phyloP scores from a whole-genome alignment of 768 basidiomycete genomes.

The Tulasnella sp. region DNA sequence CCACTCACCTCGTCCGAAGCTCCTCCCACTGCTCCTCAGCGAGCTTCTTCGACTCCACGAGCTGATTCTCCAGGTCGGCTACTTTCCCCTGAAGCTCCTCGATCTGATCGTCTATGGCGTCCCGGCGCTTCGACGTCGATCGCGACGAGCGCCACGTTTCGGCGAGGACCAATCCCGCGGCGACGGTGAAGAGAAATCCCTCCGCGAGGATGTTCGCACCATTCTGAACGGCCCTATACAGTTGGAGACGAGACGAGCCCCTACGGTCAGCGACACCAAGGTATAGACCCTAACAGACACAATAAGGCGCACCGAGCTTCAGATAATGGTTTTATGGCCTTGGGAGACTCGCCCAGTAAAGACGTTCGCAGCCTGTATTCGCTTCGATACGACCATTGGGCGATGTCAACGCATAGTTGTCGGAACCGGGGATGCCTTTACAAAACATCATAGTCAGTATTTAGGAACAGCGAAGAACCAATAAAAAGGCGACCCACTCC shows the following conservation, averaged over 20 bases:
- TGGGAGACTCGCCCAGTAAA: constrained; percentile 65
- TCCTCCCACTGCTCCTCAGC: constrained; percentile 38
- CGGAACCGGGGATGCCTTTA: constrained; percentile 63
- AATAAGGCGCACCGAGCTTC: constrained; percentile 46
- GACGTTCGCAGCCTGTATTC: constrained; percentile 63
- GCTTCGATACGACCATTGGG: constrained; percentile 63
- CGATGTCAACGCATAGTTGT: constrained; percentile 55
- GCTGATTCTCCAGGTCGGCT: constrained; percentile 16
- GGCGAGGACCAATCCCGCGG: constrained; percentile 57
- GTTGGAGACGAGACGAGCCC: background rate
- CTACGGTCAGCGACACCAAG: background rate
- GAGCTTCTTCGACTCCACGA: constrained; percentile 31
- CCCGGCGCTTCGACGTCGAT: constrained; percentile 57
- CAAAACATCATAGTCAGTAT: background rate
- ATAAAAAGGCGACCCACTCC: constrained; percentile 37
- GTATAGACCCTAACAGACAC: background rate
- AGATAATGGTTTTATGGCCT: constrained; percentile 61
- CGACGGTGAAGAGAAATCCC: constrained; percentile 72
- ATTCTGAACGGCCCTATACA: constrained; percentile 63
- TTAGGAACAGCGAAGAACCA: background rate
- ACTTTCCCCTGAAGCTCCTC: constrained; percentile 31
- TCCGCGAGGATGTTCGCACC: constrained; percentile 78
- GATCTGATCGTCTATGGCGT: constrained; percentile 56
- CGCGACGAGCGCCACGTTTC: constrained; percentile 68
- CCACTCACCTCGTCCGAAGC: constrained; percentile 35